Percentiles rank a stretch among this genome's conserved stretches.
phyloP scores from a whole-genome alignment of 192 early-diverging fungal genomes.

The Paraglomus brasilianum region DNA sequence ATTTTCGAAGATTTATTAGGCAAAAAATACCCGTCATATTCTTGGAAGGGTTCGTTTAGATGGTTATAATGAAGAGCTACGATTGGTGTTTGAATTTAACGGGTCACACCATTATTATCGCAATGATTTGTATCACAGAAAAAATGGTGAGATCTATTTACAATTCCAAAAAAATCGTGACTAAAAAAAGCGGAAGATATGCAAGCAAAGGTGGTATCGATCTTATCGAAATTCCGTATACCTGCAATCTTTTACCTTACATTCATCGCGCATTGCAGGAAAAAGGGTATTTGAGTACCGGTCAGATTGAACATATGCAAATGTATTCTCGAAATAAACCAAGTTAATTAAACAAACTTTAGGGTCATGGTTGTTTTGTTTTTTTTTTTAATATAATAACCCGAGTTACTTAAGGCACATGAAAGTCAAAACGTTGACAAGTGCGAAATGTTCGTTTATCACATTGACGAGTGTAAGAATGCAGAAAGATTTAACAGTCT shows the following conservation, averaged over 20 bases:
- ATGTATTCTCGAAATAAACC: not conserved
- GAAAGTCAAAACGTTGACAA: not conserved
- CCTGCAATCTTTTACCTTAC: slow-evolving; percentile 14
- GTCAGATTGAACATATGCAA: too few relatives aligned
- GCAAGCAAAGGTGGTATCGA: not conserved
- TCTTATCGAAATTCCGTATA: too few relatives aligned
- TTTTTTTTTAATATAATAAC: too few relatives aligned
- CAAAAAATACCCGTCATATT: not conserved
- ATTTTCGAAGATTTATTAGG: slow-evolving; percentile 17
- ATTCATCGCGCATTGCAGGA: not conserved
- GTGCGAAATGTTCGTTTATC: too few relatives aligned
- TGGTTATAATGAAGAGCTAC: slow-evolving; percentile 19
- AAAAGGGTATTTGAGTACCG: slow-evolving; percentile 1
- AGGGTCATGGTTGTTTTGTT: slow-evolving; percentile 5
- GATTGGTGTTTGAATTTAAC: not conserved
- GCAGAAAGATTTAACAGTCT: too few relatives aligned
- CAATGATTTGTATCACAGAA: slow-evolving; percentile 2
- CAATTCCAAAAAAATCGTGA: not conserved
- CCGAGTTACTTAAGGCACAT: not conserved
- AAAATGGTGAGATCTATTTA: not conserved
- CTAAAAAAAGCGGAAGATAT: slow-evolving; percentile 13
- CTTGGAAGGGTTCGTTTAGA: not conserved
- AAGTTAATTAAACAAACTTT: too few relatives aligned
- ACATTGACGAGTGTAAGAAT: too few relatives aligned
- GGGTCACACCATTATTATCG: not conserved